These are phyloP conservation scores for Pelagomonas calceolata DNA, from an alignment of 108 stramenopile species.

Conservation along the genomic window DNA sequence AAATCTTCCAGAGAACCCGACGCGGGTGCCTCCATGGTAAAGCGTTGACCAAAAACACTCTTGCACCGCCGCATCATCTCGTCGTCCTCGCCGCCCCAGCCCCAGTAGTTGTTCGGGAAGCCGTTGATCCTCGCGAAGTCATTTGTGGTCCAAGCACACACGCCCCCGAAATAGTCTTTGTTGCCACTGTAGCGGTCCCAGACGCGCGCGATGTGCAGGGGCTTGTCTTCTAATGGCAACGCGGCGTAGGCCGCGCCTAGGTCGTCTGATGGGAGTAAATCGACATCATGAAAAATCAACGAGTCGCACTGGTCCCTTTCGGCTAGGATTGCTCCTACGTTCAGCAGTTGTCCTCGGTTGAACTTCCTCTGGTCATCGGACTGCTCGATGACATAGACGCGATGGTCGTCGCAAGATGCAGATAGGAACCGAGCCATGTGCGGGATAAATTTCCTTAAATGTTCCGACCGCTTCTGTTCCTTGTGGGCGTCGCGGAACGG, in stretches of 20 bases:
- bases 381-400: constrained; percentile 93
- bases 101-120: constrained; percentile 96
- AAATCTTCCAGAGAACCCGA: constrained; percentile 18
- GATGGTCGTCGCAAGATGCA: constrained; percentile 34
- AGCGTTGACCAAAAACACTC: constrained; percentile 7
- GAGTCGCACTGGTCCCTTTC: constrained; percentile 34
- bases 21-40: constrained; percentile 4
- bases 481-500: constrained; percentile 84
- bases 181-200: constrained; percentile 96
- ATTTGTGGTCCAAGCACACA: constrained; percentile 63
- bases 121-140: constrained; percentile 88
- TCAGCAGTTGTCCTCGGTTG: constrained; percentile 98
- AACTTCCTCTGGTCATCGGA: constrained; percentile 87
- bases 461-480: constrained; percentile 74
- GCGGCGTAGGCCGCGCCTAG: constrained; percentile 54
- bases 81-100: constrained; percentile 99
- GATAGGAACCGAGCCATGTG: constrained; percentile 68
- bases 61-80: constrained; percentile 72
- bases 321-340: constrained; percentile 90
- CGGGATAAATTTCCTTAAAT: constrained; percentile 72
- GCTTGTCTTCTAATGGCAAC: not conserved
- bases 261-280: constrained; percentile 70
- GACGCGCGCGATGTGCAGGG: constrained; percentile 40
- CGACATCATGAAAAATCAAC: constrained; percentile 97
- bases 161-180: constrained; percentile 92